A percentile compares a stretch with the other conserved stretches of the same genome.
Evolutionary conservation across 805 yeast species (phyloP).

Genomic region (Metschnikowia rubicola): DNA sequence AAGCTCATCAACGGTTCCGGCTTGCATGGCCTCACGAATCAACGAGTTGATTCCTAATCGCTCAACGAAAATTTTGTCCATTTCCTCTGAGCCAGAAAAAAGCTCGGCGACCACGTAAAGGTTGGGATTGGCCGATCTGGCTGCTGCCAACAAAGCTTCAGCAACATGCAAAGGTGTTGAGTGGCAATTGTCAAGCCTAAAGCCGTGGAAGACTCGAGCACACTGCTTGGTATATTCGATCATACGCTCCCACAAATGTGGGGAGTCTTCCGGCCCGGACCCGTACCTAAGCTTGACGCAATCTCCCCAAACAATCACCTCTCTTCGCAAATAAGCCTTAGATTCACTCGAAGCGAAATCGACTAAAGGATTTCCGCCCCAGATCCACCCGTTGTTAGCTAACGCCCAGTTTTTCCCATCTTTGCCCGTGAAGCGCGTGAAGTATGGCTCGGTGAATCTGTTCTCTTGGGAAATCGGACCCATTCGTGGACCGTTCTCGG

Average conservation of each 20-base stretch:
- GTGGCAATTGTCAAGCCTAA: slow-evolving; percentile 92
- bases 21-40: slow-evolving; percentile 96
- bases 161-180: slow-evolving; percentile 97
- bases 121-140: slow-evolving; percentile 79
- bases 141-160: slow-evolving; percentile 80
- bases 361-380: slow-evolving; percentile 93
- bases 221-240: slow-evolving; percentile 64
- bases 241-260: slow-evolving; percentile 87
- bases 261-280: slow-evolving; percentile 70
- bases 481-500: slow-evolving; percentile 73
- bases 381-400: slow-evolving; percentile 98
- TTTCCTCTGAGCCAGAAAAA: slow-evolving; percentile 86
- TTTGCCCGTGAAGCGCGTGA: slow-evolving; percentile 60
- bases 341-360: slow-evolving; percentile 85
- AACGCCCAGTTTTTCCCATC: slow-evolving; percentile 63
- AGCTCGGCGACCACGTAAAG: slow-evolving; percentile 91
- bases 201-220: slow-evolving; percentile 78
- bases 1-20: slow-evolving; percentile 82
- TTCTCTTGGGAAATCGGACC: slow-evolving; percentile 52
- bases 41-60: slow-evolving; percentile 84
- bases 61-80: slow-evolving; percentile 89
- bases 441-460: slow-evolving; percentile 84
- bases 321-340: slow-evolving; percentile 82
- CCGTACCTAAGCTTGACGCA: slow-evolving; percentile 94
- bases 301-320: slow-evolving; percentile 96